Percentiles rank a stretch among this genome's conserved stretches.
These are phyloP conservation scores for Claviceps spartinae DNA, from an alignment of 2,329 filamentous ascomycete species.

Conservation along the genomic window DNA sequence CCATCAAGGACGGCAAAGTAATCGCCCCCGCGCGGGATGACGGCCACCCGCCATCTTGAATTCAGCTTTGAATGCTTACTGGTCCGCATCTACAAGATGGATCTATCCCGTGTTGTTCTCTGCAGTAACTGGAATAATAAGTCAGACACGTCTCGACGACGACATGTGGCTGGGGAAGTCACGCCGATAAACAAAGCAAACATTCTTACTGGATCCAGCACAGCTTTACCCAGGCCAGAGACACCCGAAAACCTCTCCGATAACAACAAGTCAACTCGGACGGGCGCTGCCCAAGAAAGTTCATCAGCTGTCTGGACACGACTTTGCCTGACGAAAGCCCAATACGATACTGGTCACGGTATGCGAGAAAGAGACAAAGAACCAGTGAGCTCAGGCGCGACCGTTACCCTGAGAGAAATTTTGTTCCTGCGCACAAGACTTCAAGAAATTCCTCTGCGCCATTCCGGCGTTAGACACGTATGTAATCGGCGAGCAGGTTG, in stretches of 20 bases:
- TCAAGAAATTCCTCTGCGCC: too few relatives aligned
- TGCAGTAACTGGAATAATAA: too few relatives aligned
- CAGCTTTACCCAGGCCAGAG: not conserved
- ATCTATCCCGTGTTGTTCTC: not conserved
- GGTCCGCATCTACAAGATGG: not conserved
- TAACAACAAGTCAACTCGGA: not conserved
- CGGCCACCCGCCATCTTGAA: too few relatives aligned
- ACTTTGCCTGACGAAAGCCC: not conserved
- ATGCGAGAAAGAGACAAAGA: not conserved
- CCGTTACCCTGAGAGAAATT: not conserved
- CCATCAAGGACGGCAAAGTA: too few relatives aligned
- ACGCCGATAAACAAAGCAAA: slow-evolving; percentile 1
- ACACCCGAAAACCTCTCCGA: not conserved
- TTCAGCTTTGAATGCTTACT: too few relatives aligned
- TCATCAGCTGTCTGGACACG: not conserved
- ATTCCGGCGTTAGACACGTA: too few relatives aligned
- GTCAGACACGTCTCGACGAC: not conserved
- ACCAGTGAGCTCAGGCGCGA: not conserved
- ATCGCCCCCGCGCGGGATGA: too few relatives aligned
- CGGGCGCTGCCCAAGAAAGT: not conserved
- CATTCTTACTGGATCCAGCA: slow-evolving; percentile 1
- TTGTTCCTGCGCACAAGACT: not conserved
- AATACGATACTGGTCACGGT: not conserved
- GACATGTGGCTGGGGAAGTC: slow-evolving; percentile 1
- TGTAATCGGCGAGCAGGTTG: too few relatives aligned